Evolutionary conservation across 805 yeast genomes (phyloP), one percentile per base, ranked within the genome.

Genomic region (Vanderwaltozyma tropicalis): DNA sequence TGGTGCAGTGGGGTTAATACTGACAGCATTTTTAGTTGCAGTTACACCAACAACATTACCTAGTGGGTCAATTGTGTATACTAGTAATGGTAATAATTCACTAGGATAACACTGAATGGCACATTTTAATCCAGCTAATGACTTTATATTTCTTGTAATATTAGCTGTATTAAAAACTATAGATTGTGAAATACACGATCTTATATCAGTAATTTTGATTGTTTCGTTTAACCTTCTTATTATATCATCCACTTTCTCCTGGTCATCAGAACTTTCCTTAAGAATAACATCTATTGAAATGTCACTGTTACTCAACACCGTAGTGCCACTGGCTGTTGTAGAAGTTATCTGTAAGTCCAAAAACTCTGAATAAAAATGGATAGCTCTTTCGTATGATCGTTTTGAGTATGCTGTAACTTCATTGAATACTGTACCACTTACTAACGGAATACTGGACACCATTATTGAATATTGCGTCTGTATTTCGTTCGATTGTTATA

Each of bases 41-140:
- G 94, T 76, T 62, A 88, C 86, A 3, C 96, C 96, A 32, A 88
- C 57, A 21, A 87, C 59, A 48, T 75, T 73, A 14, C 95, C 95
- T 44, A 87, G 63, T 6, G 97, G 96, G 57, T 89, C 96, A 18
- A 81, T 55, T 7, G 77, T 71, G 57, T 79, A 85, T 6, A 82
- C 65, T 57, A 84, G 94, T 46, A 72, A 68, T 3, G 96, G 95
- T 38, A 72, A 73, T 39, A 79, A 63, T 31, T 75, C 82, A 40
- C 78, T 76, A 3, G 96, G 96, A 48, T 55, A 59, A 49, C 4
- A 50, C 46, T 4, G 59, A 8, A 13, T 64, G 9, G 68, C 61
- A 1, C 60, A 49, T 4, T 49, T 44, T 13, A 52, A 46, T 32
- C 42, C 45, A 11, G 45, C 46, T 30, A 55, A 52, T 38, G 61